Percentiles rank a stretch among this genome's conserved stretches.
These are phyloP conservation scores for Sporisorium graminicola DNA, from an alignment of 1,284 basidiomycete genomes.

Conservation along the genomic window DNA sequence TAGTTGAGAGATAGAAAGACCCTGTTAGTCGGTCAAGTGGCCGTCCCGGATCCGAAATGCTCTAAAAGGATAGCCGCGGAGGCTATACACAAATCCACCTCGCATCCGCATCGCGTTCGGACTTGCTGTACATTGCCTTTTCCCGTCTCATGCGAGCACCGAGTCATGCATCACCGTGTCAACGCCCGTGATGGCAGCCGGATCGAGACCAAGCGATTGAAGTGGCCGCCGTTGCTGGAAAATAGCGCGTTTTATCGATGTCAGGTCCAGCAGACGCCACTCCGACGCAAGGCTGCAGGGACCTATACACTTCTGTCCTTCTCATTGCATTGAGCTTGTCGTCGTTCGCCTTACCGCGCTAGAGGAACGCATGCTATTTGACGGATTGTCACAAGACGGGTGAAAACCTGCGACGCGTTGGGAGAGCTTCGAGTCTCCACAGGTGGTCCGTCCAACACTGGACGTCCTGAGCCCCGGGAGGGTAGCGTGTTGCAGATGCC, in stretches of 20 bases:
- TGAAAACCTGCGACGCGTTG: neutral
- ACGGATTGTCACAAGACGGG: neutral
- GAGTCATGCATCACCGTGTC: neutral
- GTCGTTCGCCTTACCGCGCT: neutral
- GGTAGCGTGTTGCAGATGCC: too few species aligned
- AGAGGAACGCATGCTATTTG: too few species aligned
- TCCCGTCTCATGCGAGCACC: neutral
- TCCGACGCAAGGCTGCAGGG: neutral
- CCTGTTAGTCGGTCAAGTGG: neutral
- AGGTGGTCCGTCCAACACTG: too few species aligned
- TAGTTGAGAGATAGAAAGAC: too few species aligned
- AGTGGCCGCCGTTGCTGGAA: too few species aligned
- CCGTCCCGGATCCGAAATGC: neutral
- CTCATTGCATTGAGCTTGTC: too few species aligned
- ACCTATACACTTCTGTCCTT: too few species aligned
- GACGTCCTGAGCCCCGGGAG: too few species aligned
- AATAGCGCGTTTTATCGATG: neutral
- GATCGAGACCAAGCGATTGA: neutral
- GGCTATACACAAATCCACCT: neutral
- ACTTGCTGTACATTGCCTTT: neutral
- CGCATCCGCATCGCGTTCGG: constrained; percentile 6
- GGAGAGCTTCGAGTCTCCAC: neutral
- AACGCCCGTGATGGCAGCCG: neutral
- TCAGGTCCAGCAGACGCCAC: neutral
- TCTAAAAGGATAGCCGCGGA: neutral